phyloP scores from a whole-genome alignment of 1,284 basidiomycete species.

The Ustilago trichophora region DNA sequence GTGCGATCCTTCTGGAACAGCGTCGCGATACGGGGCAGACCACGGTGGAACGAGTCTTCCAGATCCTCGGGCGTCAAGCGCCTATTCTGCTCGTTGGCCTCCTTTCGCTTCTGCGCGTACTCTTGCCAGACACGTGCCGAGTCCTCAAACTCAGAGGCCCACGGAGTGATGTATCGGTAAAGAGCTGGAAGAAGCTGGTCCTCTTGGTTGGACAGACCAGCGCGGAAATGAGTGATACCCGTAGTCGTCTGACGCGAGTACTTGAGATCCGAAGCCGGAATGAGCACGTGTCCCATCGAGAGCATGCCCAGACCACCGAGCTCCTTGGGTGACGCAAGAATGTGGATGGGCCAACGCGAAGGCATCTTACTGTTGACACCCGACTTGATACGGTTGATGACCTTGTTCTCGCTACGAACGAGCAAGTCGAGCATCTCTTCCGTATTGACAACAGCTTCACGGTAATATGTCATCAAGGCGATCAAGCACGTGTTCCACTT shows the following conservation, averaged over 20 bases:
- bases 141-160: constrained; percentile 98
- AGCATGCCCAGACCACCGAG: constrained; percentile 95
- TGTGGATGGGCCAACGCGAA: constrained; percentile 83
- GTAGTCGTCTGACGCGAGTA: constrained; percentile 99
- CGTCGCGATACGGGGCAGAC: constrained; percentile 96
- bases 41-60: constrained; percentile 97
- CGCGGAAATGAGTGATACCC: constrained; percentile 87
- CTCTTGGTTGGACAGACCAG: constrained; percentile 85
- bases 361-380: constrained; percentile 99
- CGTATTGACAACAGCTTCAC: constrained; percentile 98
- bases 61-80: constrained; percentile 96
- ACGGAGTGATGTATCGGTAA: constrained; percentile 97
- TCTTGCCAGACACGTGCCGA: constrained; percentile 99
- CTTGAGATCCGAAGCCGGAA: constrained; percentile 93
- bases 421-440: constrained; percentile 76
- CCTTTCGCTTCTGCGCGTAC: constrained; percentile 99
- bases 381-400: constrained; percentile 98
- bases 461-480: constrained; percentile 87
- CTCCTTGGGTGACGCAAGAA: constrained; percentile 71
- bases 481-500: constrained; percentile 92
- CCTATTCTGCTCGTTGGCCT: constrained; percentile 96
- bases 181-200: constrained; percentile 79
- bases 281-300: constrained; percentile 98
- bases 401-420: constrained; percentile 66
- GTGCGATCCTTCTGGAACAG: constrained; percentile 98